Conservation (phyloP, 164 flowering plant species). For the Umbellularia californica region DNA sequence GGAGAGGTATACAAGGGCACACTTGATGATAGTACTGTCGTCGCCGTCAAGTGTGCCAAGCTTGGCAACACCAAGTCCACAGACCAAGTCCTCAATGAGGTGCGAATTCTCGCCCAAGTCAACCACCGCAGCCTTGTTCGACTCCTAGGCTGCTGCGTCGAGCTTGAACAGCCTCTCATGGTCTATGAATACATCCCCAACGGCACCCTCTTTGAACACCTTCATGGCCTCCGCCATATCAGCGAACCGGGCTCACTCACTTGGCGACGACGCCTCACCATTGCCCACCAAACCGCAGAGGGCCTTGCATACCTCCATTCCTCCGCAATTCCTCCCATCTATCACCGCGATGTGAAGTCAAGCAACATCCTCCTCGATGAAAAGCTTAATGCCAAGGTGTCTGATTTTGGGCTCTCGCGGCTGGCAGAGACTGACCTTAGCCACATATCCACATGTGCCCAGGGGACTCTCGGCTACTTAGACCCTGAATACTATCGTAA, state of each 20-base stretch:
- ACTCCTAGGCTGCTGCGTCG: constrained; percentile 20
- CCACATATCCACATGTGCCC: constrained; percentile 22
- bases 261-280: constrained; percentile 9
- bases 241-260: not conserved
- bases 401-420: constrained; percentile 22
- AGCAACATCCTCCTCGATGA: constrained; percentile 21
- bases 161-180: constrained; percentile 16
- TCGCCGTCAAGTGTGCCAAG: constrained; percentile 61
- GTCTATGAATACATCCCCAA: constrained; percentile 21
- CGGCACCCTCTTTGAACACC: constrained; percentile 22
- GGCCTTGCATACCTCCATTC: constrained; percentile 23
- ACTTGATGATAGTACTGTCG: constrained; percentile 42
- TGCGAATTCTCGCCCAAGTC: constrained; percentile 57
- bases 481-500: constrained; percentile 21
- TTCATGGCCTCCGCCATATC: not conserved
- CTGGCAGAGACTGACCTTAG: constrained; percentile 12
- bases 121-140: constrained; percentile 18
- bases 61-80: constrained; percentile 54
- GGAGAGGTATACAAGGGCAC: constrained; percentile 64
- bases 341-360: constrained; percentile 23
- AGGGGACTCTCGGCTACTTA: constrained; percentile 21
- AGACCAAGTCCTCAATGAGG: constrained; percentile 67
- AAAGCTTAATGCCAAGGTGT: constrained; percentile 18
- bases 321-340: constrained; percentile 17
- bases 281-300: constrained; percentile 18